These are phyloP conservation scores for Lipomyces sp. DNA, from an alignment of 805 yeast genomes.

Conservation along the genomic window DNA sequence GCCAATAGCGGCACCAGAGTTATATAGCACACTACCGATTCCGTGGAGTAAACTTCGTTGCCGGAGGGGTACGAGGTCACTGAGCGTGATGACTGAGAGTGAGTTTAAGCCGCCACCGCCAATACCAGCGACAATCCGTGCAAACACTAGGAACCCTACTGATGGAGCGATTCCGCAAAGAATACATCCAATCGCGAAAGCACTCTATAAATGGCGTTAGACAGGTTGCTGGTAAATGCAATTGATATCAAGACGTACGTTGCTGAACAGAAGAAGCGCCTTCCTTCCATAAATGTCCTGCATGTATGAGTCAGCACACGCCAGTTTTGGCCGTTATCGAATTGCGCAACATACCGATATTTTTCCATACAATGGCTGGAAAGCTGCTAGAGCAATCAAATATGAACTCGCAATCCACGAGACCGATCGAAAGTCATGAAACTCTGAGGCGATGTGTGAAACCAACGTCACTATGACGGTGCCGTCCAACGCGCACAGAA, in stretches of 20 bases:
- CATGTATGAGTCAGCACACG: too few species aligned
- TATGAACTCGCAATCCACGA: slow-evolving; percentile 80
- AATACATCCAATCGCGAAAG: slow-evolving; percentile 53
- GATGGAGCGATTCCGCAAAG: slow-evolving; percentile 53
- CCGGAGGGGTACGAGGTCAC: slow-evolving; percentile 75
- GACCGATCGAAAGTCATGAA: slow-evolving; percentile 56
- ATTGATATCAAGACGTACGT: slow-evolving; percentile 46
- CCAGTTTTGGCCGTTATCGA: too few species aligned
- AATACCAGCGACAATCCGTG: slow-evolving; percentile 76
- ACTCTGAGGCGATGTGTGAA: slow-evolving; percentile 61
- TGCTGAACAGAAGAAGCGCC: slow-evolving; percentile 29
- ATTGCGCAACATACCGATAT: slow-evolving; percentile 41
- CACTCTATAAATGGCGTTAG: slow-evolving; percentile 44
- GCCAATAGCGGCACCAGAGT: slow-evolving; percentile 76
- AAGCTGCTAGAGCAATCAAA: slow-evolving; percentile 70
- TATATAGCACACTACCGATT: slow-evolving; percentile 73
- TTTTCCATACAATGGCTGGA: slow-evolving; percentile 78
- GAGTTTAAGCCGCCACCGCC: slow-evolving; percentile 92
- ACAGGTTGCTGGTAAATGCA: slow-evolving; percentile 43
- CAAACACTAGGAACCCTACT: slow-evolving; percentile 44
- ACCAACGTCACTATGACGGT: slow-evolving; percentile 59
- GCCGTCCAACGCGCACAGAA: slow-evolving; percentile 57
- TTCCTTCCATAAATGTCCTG: slow-evolving; percentile 37
- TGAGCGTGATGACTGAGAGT: slow-evolving; percentile 71
- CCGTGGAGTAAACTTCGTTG: slow-evolving; percentile 86